Evolutionary conservation across 2,329 filamentous ascomycete species (phyloP).

Genomic region (Thielaviopsis ethacetica): DNA sequence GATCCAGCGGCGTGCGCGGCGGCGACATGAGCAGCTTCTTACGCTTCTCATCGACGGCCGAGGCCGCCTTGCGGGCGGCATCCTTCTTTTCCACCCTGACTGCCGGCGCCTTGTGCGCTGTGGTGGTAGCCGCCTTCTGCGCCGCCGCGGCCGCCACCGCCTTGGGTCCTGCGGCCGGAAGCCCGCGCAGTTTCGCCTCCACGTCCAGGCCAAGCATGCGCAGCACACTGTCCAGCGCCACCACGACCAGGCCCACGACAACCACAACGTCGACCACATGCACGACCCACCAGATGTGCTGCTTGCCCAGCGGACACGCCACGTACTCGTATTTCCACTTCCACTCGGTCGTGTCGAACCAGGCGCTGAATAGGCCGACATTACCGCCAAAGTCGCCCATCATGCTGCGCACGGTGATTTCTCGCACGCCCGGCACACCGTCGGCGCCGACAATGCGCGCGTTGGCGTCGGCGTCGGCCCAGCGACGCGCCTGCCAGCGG

Average conservation of each 20-base stretch:
- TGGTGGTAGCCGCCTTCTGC: not conserved
- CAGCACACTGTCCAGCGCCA: conserved; percentile 1
- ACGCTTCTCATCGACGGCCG: not conserved
- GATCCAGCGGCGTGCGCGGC: not conserved
- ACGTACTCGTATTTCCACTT: conserved; percentile 73
- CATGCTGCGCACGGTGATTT: conserved; percentile 92
- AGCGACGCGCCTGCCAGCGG: conserved; percentile 33
- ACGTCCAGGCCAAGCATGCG: conserved; percentile 3
- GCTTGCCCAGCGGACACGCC: conserved; percentile 63
- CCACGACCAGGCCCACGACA: not conserved
- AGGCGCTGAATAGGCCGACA: conserved; percentile 70
- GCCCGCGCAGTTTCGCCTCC: conserved; percentile 3
- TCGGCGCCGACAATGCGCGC: conserved; percentile 25
- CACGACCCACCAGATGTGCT: conserved; percentile 75
- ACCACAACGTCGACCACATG: conserved; percentile 5
- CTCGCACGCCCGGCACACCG: conserved; percentile 50
- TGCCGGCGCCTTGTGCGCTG: not conserved
- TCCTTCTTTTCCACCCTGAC: not conserved
- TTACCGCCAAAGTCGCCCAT: conserved; percentile 96
- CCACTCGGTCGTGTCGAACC: conserved; percentile 60
- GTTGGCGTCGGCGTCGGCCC: conserved; percentile 26
- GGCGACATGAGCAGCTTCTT: not conserved
- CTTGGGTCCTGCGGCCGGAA: not conserved
- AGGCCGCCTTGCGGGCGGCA: not conserved
- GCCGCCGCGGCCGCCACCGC: not conserved